Conservation (phyloP, 2,329 filamentous ascomycete species). For the Epichloe gansuensis region DNA sequence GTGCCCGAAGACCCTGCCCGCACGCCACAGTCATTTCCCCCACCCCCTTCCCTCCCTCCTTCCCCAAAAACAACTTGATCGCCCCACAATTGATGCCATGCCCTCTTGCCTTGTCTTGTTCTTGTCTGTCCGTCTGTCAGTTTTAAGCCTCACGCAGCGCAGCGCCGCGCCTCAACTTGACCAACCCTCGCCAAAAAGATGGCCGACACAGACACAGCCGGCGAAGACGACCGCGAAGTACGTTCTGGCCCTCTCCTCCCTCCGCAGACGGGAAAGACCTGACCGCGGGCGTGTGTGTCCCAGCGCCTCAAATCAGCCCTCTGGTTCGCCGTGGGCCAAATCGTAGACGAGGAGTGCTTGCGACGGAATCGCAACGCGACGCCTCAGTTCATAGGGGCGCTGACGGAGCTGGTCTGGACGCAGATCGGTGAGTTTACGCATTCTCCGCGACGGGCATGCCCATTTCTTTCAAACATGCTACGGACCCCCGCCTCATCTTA, state of each 20-base stretch:
- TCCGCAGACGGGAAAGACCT: neutral
- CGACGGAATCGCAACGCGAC: slow-evolving; percentile 64
- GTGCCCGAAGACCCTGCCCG: too few relatives aligned
- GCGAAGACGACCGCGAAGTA: slow-evolving; percentile 27
- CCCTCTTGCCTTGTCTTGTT: neutral
- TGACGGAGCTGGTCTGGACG: slow-evolving; percentile 79
- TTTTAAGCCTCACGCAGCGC: neutral
- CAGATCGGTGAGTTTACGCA: slow-evolving; percentile 57
- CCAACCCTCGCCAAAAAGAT: slow-evolving; percentile 11
- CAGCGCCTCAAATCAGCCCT: slow-evolving; percentile 75
- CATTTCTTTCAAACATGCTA: too few relatives aligned
- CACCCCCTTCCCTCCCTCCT: too few relatives aligned
- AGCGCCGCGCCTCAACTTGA: neutral
- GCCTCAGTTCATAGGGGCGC: slow-evolving; percentile 75
- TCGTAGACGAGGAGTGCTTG: slow-evolving; percentile 70
- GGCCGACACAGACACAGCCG: slow-evolving; percentile 18
- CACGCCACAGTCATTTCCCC: too few relatives aligned
- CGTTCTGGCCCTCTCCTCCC: neutral
- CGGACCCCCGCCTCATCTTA: too few relatives aligned
- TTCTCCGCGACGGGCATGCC: too few relatives aligned
- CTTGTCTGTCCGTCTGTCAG: neutral
- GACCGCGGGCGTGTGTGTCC: neutral
- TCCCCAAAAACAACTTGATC: too few relatives aligned
- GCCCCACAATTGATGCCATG: too few relatives aligned
- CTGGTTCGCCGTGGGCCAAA: slow-evolving; percentile 75